A percentile compares a stretch with the other conserved stretches of the same genome.
Conservation (phyloP, 306 rosid species). For the Hippophae tibetana region DNA sequence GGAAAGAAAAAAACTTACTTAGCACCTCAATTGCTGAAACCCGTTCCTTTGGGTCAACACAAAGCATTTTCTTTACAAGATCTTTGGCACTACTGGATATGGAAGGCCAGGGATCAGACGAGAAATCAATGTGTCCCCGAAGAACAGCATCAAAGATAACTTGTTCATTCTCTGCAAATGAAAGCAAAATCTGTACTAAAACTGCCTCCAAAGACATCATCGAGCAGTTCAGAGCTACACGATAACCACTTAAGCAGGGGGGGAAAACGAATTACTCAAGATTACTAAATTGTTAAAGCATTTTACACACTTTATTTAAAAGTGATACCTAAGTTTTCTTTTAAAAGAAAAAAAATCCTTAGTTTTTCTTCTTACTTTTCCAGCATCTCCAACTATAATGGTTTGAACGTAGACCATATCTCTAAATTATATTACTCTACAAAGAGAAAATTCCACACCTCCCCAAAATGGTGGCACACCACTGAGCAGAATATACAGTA, state of each 20-base stretch:
- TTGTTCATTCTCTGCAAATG: conserved; percentile 74
- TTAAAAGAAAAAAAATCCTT: too few relatives aligned
- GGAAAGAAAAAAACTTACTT: conserved; percentile 39
- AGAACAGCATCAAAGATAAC: conserved; percentile 82
- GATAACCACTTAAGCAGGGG: too few relatives aligned
- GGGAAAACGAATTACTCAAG: too few relatives aligned
- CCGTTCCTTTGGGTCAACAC: conserved; percentile 63
- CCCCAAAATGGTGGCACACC: conserved; percentile 99
- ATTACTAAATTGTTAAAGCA: too few relatives aligned
- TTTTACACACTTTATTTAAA: too few relatives aligned
- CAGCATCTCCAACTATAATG: neutral
- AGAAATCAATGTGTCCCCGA: conserved; percentile 77
- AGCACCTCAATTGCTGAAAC: conserved; percentile 72
- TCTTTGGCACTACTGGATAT: conserved; percentile 86
- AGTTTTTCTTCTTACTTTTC: too few relatives aligned
- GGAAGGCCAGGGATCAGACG: conserved; percentile 92
- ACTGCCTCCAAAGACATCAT: neutral
- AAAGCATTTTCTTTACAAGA: conserved; percentile 78
- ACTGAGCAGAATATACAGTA: conserved; percentile 80
- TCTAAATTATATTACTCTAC: neutral
- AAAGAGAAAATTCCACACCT: conserved; percentile 31
- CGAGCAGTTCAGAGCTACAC: too few relatives aligned
- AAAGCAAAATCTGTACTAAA: conserved; percentile 4
- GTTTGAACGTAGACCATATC: neutral
- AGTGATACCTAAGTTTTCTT: too few relatives aligned